A percentile compares a stretch with the other conserved stretches of the same genome.
Conservation (phyloP, 1,284 basidiomycete species). For the Coniferiporia weirii region DNA sequence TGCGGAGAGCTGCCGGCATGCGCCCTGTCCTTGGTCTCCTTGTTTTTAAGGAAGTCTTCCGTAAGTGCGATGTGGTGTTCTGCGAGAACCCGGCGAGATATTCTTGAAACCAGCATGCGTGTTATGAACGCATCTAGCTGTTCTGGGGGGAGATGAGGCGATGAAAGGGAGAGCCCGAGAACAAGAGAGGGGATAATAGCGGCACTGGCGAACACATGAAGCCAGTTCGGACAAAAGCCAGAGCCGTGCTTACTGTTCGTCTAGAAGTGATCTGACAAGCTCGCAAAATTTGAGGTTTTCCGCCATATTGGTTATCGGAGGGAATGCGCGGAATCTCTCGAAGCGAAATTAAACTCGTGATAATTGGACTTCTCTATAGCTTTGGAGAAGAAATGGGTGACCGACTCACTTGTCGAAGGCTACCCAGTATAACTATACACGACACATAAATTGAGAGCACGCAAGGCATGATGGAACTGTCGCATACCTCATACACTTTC, state of each 20-base stretch:
- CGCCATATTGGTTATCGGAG: constrained; percentile 63
- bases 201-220: constrained; percentile 39
- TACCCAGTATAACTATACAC: constrained; percentile 65
- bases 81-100: constrained; percentile 83
- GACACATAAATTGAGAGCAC: background rate
- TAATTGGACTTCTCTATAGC: background rate
- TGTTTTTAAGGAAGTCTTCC: constrained; percentile 44
- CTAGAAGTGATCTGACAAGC: constrained; percentile 60
- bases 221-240: constrained; percentile 35
- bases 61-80: constrained; percentile 88
- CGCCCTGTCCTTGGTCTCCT: constrained; percentile 25
- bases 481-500: constrained; percentile 76
- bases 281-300: constrained; percentile 80
- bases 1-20: constrained; percentile 44
- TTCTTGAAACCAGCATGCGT: constrained; percentile 86
- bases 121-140: constrained; percentile 85
- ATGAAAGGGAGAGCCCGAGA: constrained; percentile 72
- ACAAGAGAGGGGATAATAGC: constrained; percentile 74
- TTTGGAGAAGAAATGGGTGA: background rate
- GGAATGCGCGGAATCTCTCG: constrained; percentile 69
- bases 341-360: background rate
- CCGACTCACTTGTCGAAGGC: constrained; percentile 70
- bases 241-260: constrained; percentile 61
- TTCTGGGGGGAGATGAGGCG: constrained; percentile 72
- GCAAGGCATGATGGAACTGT: background rate